A percentile compares a stretch with the other conserved stretches of the same genome.
Evolutionary conservation across 257 asterid species (phyloP).

Genomic region (Solanum rostratum): DNA sequence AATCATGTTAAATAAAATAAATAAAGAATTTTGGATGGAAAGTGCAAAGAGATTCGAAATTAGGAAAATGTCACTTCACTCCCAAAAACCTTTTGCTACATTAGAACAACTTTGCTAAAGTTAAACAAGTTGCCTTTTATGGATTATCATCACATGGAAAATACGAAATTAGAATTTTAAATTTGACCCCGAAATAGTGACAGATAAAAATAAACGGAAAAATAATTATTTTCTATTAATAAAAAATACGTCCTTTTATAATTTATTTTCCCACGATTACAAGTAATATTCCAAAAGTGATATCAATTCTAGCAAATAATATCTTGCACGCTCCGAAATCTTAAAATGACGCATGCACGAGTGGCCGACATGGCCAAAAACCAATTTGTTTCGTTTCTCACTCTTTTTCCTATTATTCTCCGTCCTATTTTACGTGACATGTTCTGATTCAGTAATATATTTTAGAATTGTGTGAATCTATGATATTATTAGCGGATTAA

Average conservation of each 20-base stretch:
- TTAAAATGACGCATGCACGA: not conserved
- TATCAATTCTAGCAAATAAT: not conserved
- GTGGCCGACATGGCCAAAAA: not conserved
- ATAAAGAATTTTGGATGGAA: not conserved
- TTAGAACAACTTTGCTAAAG: not conserved
- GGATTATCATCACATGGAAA: not conserved
- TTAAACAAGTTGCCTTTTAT: not conserved
- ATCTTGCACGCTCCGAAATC: not conserved
- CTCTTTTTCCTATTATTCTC: not conserved
- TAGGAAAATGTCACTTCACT: constrained; percentile 55
- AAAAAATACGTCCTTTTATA: too few relatives aligned
- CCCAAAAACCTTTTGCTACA: constrained; percentile 1
- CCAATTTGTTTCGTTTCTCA: not conserved
- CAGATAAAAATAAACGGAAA: too few relatives aligned
- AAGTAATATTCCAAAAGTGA: too few relatives aligned
- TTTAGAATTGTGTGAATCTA: not conserved
- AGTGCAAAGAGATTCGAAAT: constrained; percentile 18
- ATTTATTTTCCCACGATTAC: too few relatives aligned
- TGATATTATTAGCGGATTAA: not conserved
- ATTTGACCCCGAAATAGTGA: too few relatives aligned
- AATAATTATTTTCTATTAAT: too few relatives aligned
- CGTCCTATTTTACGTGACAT: too few relatives aligned
- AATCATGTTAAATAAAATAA: not conserved
- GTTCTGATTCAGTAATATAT: fast-evolving
- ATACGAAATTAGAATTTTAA: not conserved